These are phyloP conservation scores for Scenedesmus sp. DNA, from an alignment of 163 green algal species.

Conservation along the genomic window DNA sequence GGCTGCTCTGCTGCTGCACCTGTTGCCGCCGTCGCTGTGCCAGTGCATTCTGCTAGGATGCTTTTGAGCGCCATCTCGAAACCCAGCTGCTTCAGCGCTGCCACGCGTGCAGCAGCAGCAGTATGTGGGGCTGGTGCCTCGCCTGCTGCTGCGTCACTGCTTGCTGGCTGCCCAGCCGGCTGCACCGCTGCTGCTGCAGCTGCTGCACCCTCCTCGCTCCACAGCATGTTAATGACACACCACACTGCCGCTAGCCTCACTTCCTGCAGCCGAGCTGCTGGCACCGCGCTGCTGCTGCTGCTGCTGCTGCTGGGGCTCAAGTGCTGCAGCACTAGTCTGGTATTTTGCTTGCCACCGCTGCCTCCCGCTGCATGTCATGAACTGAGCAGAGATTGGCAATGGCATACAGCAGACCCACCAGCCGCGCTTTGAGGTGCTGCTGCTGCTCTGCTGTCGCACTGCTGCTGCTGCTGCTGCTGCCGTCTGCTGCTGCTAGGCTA, in stretches of 20 bases:
- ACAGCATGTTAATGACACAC: constrained; percentile 65
- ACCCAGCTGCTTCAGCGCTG: constrained; percentile 8
- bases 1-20: neutral
- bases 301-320: neutral
- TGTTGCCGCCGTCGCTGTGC: neutral
- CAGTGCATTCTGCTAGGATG: neutral
- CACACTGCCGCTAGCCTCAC: constrained; percentile 61
- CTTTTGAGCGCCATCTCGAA: constrained; percentile 42
- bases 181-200: neutral
- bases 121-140: neutral
- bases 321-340: constrained; percentile 39
- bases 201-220: constrained; percentile 1
- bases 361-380: constrained; percentile 8
- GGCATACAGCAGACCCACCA: constrained; percentile 19
- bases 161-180: neutral
- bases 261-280: constrained; percentile 20
- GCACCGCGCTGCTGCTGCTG: neutral
- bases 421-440: neutral
- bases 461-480: neutral
- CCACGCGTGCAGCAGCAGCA: neutral
- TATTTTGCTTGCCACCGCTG: constrained; percentile 18
- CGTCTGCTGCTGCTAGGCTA: constrained; percentile 19
- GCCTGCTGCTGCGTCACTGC: neutral
- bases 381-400: constrained; percentile 25
- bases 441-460: neutral